Conservation (phyloP, 2,329 filamentous ascomycete genomes). For the Chaetomium sp. region DNA sequence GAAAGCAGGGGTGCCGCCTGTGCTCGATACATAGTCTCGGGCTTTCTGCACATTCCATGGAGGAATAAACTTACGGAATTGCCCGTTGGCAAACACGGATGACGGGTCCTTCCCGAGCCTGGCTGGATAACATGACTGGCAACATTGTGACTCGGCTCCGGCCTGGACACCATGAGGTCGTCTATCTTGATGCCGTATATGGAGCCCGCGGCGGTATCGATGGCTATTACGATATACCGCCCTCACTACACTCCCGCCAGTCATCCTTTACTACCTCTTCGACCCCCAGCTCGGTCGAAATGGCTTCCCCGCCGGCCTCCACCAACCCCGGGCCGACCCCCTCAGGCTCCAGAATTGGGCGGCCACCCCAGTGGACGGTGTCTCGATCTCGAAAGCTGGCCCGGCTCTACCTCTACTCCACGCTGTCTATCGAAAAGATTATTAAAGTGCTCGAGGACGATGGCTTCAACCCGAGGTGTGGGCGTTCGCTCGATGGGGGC, state of each 20-base stretch:
- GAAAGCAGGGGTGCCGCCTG: constrained; percentile 8
- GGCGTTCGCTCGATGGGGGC: neutral
- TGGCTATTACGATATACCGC: constrained; percentile 8
- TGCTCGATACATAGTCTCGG: constrained; percentile 15
- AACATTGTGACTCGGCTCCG: constrained; percentile 24
- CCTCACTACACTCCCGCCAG: constrained; percentile 14
- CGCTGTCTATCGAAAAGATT: constrained; percentile 54
- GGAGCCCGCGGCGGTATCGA: constrained; percentile 17
- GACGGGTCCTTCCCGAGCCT: neutral
- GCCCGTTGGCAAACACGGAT: constrained; percentile 25
- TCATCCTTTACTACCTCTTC: constrained; percentile 9
- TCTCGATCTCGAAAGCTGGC: constrained; percentile 56
- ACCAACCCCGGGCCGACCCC: constrained; percentile 21
- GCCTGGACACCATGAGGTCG: constrained; percentile 13
- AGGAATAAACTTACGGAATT: constrained; percentile 24
- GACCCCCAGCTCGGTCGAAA: constrained; percentile 19
- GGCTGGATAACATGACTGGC: constrained; percentile 24
- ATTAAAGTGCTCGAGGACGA: constrained; percentile 51
- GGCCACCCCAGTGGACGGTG: constrained; percentile 59
- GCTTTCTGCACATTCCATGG: constrained; percentile 19
- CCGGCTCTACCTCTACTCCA: constrained; percentile 60
- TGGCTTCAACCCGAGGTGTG: constrained; percentile 51
- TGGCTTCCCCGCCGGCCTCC: constrained; percentile 30
- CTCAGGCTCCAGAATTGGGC: constrained; percentile 45
- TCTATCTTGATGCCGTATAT: constrained; percentile 25